Evolutionary conservation across 306 rosid species (phyloP), one percentile per base, ranked within the genome.

Genomic region (Geum urbanum): DNA sequence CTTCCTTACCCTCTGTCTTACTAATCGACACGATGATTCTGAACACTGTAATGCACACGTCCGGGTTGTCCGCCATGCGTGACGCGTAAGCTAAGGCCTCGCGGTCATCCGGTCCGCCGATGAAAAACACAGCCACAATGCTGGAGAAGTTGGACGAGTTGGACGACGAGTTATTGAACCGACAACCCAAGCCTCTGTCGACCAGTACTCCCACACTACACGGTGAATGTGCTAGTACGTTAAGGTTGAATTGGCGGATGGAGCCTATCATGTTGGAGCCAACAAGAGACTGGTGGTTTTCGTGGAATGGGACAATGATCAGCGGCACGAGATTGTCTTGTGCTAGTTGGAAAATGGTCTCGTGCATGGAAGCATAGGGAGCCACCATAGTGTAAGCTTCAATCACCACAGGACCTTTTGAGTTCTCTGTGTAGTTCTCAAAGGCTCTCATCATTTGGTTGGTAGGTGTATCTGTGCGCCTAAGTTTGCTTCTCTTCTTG

Each of bases 121-220:
- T 5, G 27, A 88, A 90, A 59, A 88, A 74, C 0, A 78, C 24
- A 0, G 72, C 88, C 3, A 88, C 85, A 15, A 80, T 73, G 75
- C 76, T 73, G 18, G 56, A 63, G 11, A 47, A 0, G 1, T 59
- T 50, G 1, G 52, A 1, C 11, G 69, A n/a, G n/a, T n/a, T n/a
- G n/a, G n/a, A n/a, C n/a, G n/a, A n/a, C n/a, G n/a, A 32, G 37
- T 32, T n/a, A 0, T 45, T 54, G 10, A 56, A 47, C 1, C 73
- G 39, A 37, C 54, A 0, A 0, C 74, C 10, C 19, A 82, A 78
- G 45, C 74, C 51, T 55, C 82, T 62, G 13, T 90, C 95, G 6
- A 90, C 90, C 0, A 90, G 81, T 48, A 88, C 70, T 11, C 96
- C 96, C 53, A 90, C 75, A 1, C 92, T 82, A 78, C 86, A 86